Evolutionary conservation across 495 filamentous ascomycete genomes (phyloP), one percentile per base, ranked within the genome.

Genomic region (Tuber magnatum): DNA sequence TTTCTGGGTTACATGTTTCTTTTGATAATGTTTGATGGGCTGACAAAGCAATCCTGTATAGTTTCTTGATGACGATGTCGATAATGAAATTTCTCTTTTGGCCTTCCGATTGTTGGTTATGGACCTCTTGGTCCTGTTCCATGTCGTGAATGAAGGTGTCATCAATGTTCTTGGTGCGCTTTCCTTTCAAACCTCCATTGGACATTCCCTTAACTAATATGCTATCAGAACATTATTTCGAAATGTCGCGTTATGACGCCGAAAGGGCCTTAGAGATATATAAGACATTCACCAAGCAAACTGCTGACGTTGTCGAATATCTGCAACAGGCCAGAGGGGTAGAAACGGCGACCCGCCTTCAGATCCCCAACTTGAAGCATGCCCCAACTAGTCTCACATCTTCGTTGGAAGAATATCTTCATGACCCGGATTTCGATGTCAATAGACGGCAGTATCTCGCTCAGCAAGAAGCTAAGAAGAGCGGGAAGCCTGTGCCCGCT

Each of bases 351-450:
- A 99, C 95, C 5, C 87, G 95, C 72, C 86, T 99, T 32, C 93
- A 97, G 82, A 95, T 99, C 32, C 95, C 95, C 22, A 98, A 97
- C 84, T 87, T 99, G 74, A 98, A 97, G 85, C 95, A 99, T 84
- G 95, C 95, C 16, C 96, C 96, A 7, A 93, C 94, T 2, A 96
- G 93, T 83, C 84, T 99, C 69, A 91, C 92, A 3, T 90, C 90
- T 10, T 93, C 96, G 69, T 87, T 99, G 20, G 94, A 97, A 81
- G 96, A 98, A 81, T 97, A 99, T 83, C 84, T 98, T 44, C 92
- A 97, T 80, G 96, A 98, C 80, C 91, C 93, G 28, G 96, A 98
- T 83, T 99, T 99, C 81, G 95, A 99, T 80, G 89, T 93, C 72
- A 95, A 97, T 79, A 87, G 96, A 77, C 88, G 93, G 80, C 94